Evolutionary conservation across 2,329 filamentous ascomycete species (phyloP).

Genomic region (Cytospora piceae): DNA sequence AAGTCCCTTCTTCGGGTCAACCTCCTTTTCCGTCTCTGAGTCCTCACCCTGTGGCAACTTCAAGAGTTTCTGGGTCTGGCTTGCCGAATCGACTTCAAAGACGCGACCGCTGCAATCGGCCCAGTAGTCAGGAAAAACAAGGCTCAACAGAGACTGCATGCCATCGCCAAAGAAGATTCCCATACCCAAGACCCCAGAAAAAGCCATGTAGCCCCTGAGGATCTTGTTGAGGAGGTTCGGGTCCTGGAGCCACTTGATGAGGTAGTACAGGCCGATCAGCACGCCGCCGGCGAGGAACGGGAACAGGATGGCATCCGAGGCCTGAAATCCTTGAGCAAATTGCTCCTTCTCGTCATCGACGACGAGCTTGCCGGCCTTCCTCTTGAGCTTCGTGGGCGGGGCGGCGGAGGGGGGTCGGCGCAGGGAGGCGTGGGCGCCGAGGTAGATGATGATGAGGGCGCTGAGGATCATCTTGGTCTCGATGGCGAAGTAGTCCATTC

Average conservation of each 20-base stretch:
- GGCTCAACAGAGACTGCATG: conserved; percentile 64
- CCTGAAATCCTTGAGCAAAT: conserved; percentile 65
- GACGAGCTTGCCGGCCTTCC: conserved; percentile 36
- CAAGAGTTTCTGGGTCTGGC: conserved; percentile 43
- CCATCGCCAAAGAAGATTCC: conserved; percentile 74
- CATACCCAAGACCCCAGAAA: conserved; percentile 77
- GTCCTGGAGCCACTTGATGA: conserved; percentile 88
- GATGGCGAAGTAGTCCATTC: conserved; percentile 47
- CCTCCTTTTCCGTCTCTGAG: conserved; percentile 35
- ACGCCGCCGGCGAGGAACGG: conserved; percentile 76
- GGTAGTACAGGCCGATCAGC: conserved; percentile 76
- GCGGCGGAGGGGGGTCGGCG: conserved; percentile 80
- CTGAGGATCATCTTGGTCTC: conserved; percentile 60
- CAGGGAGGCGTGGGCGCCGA: conserved; percentile 83
- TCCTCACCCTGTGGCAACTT: conserved; percentile 34
- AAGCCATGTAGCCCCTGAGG: conserved; percentile 80
- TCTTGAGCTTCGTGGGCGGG: conserved; percentile 52
- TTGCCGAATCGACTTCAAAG: conserved; percentile 50
- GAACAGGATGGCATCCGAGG: conserved; percentile 82
- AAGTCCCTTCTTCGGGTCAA: conserved; percentile 38
- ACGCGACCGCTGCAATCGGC: conserved; percentile 47
- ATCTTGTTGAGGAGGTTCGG: conserved; percentile 81
- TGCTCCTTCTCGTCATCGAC: conserved; percentile 56
- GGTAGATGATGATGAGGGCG: conserved; percentile 80
- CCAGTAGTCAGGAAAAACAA: conserved; percentile 78